Evolutionary conservation across 306 rosid genomes (phyloP).

Genomic region (Casuarina glauca): DNA sequence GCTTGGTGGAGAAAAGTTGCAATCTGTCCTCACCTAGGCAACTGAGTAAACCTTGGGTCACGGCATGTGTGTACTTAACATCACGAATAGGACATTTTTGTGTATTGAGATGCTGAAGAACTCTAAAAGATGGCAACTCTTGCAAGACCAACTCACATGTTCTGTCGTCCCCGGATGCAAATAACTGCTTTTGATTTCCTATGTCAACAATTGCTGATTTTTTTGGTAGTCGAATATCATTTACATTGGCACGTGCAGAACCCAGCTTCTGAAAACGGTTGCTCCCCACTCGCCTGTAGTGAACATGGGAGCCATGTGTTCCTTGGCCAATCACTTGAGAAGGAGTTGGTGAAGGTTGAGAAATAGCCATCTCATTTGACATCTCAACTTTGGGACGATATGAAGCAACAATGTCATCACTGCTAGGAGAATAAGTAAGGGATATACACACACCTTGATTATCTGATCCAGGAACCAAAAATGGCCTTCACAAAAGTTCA

Average conservation of each 20-base stretch:
- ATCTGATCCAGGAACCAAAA: slow-evolving; percentile 59
- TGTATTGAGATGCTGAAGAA: slow-evolving; percentile 49
- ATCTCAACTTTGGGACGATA: slow-evolving; percentile 78
- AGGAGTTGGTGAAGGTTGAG: slow-evolving; percentile 54
- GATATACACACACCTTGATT: slow-evolving; percentile 88
- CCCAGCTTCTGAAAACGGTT: slow-evolving; percentile 45
- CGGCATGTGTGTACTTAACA: slow-evolving; percentile 54
- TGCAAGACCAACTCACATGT: slow-evolving; percentile 57
- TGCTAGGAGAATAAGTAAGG: slow-evolving; percentile 69
- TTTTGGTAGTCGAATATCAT: slow-evolving; percentile 65
- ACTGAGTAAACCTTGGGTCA: slow-evolving; percentile 52
- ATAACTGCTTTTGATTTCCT: slow-evolving; percentile 38
- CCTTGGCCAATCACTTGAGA: slow-evolving; percentile 50
- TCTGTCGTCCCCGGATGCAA: slow-evolving; percentile 67
- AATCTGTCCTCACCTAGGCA: slow-evolving; percentile 57
- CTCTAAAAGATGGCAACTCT: slow-evolving; percentile 73
- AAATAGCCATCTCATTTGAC: slow-evolving; percentile 29
- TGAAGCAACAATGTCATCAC: slow-evolving; percentile 69
- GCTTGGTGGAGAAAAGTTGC: slow-evolving; percentile 54
- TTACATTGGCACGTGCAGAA: slow-evolving; percentile 50
- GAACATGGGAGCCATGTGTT: slow-evolving; percentile 67
- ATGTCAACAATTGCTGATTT: slow-evolving; percentile 51
- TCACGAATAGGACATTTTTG: slow-evolving; percentile 60
- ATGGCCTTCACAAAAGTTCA: slow-evolving; percentile 57
- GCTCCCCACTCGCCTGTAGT: slow-evolving; percentile 39